Percentiles rank a stretch among this genome's conserved stretches.
Conservation (phyloP, 805 yeast genomes). For the Kockiozyma suomiensis region DNA sequence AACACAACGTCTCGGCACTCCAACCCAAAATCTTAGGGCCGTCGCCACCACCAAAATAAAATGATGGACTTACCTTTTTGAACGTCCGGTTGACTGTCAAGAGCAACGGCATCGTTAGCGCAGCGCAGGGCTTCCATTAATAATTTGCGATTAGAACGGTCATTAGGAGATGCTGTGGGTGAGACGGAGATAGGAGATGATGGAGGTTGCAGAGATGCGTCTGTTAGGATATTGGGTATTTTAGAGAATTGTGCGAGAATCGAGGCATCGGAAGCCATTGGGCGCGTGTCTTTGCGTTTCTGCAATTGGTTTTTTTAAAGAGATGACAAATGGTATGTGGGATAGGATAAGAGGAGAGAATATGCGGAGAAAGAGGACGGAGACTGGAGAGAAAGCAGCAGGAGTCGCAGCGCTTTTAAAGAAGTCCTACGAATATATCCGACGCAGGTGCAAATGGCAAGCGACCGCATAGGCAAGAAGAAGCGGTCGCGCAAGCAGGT, state of each 20-base stretch:
- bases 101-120: conserved; percentile 19
- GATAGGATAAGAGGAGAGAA: too few relatives aligned
- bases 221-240: background rate
- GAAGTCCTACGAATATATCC: too few relatives aligned
- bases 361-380: background rate
- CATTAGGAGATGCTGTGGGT: background rate
- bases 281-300: background rate
- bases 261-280: background rate
- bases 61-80: conserved; percentile 4
- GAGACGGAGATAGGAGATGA: too few relatives aligned
- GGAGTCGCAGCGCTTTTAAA: too few relatives aligned
- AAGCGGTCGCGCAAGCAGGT: too few relatives aligned
- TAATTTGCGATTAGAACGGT: background rate
- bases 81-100: conserved; percentile 4
- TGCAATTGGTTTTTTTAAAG: too few relatives aligned
- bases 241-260: background rate
- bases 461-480: too few relatives aligned
- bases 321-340: too few relatives aligned
- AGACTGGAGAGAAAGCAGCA: too few relatives aligned
- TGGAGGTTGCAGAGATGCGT: too few relatives aligned
- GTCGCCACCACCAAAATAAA: background rate
- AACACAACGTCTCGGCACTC: background rate
- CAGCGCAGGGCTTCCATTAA: conserved; percentile 4
- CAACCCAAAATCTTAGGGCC: too few relatives aligned
- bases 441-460: too few relatives aligned